Base-by-base conservation (phyloP, 805 yeast genomes). In the Ogataea haglerorum region DNA sequence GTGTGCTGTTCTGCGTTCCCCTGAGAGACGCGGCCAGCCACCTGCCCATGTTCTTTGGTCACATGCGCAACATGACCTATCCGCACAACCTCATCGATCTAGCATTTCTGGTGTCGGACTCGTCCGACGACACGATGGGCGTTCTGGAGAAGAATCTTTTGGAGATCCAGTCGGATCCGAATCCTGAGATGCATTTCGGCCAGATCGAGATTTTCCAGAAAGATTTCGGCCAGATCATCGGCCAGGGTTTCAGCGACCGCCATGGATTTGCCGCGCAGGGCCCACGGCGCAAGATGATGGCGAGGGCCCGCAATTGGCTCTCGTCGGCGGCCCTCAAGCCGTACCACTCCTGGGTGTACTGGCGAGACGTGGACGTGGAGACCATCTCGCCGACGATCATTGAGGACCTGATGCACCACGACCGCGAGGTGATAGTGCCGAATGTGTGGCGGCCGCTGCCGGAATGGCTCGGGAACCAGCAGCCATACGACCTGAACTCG, bases 281-380 rank as follows among this genome's bases (percentile, higher is more conserved):
- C 10, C 95, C 95, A 32, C 75, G 98, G 60, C 73, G 98, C 56
- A 91, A 91, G 61, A 73, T 88, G 51, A 91, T 91, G 98, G 98
- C 95, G 4, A 73, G 89, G 44, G 97, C 97, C 5, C 74, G 98
- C 61, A 91, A 91, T 63, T 91, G 98, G 98, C 68, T 91, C 30
- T 77, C 89, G 58, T 69, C 91, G 1, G 88, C 84, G 6, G 95
- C 96, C 1, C 63, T 91, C 36, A 82, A 81, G 60, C 97, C 98
- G 1, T 81, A 91, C 60, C 98, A 91, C 60, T 80, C 95, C 6
- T 89, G 90, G 85, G 96, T 91, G 6, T 89, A 90, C 62, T 91
- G 98, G 98, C 73, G 98, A 64, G 98, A 91, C 67, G 96, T 93
- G 10, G 98, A 91, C 63, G 95, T 91, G n/a, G 96, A 90, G 60